phyloP scores from a whole-genome alignment of 768 basidiomycete genomes.

The Chalciporus sphaerocephalus region DNA sequence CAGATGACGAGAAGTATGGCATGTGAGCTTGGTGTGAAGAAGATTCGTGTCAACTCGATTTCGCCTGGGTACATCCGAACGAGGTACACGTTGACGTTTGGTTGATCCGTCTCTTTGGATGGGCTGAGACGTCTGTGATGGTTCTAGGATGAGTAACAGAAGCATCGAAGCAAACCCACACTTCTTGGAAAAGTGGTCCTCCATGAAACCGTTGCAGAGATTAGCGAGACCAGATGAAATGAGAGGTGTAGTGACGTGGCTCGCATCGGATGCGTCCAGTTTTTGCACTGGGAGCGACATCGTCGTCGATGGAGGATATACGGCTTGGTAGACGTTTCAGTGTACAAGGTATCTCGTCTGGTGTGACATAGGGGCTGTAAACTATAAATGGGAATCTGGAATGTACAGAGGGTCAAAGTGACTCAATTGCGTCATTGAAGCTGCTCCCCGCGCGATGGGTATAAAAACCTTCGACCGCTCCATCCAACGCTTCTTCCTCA shows the following conservation, averaged over 20 bases:
- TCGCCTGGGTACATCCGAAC: conserved; percentile 79
- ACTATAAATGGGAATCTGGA: too few relatives aligned
- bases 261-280: conserved; percentile 70
- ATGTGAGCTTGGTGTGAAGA: conserved; percentile 63
- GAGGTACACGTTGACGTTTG: conserved; percentile 35
- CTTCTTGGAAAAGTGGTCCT: conserved; percentile 62
- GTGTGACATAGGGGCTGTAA: not conserved
- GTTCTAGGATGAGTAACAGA: conserved; percentile 55
- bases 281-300: conserved; percentile 78
- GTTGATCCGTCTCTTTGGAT: not conserved
- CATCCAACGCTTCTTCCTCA: conserved; percentile 14
- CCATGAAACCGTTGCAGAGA: conserved; percentile 63
- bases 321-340: conserved; percentile 23
- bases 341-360: not conserved
- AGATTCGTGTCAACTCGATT: conserved; percentile 70
- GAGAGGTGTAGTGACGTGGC: conserved; percentile 66
- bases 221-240: conserved; percentile 71
- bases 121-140: conserved; percentile 64
- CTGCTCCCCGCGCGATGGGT: too few relatives aligned
- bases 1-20: conserved; percentile 84
- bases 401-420: too few relatives aligned
- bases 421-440: too few relatives aligned
- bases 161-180: conserved; percentile 36
- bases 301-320: conserved; percentile 30
- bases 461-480: not conserved